Conservation (phyloP, 345 rosid genomes). For the Nasturtium officinale region DNA sequence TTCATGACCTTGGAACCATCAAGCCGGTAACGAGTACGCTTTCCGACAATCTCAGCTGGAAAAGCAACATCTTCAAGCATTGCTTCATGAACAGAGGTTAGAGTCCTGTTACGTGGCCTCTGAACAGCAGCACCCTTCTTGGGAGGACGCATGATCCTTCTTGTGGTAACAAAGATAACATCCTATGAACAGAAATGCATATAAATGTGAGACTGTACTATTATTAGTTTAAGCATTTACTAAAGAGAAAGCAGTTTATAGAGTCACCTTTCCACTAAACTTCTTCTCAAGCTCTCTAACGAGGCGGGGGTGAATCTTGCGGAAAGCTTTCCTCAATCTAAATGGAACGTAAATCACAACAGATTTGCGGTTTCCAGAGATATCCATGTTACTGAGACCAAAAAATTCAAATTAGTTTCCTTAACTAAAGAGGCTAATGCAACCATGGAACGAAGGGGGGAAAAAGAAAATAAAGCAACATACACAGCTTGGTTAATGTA, state of each 20-base stretch:
- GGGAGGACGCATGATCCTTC: conserved; percentile 86
- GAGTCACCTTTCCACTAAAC: conserved; percentile 84
- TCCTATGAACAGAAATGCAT: conserved; percentile 49
- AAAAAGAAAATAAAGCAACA: conserved; percentile 39
- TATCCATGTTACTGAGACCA: conserved; percentile 65
- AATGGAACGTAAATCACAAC: conserved; percentile 81
- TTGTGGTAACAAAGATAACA: conserved; percentile 70
- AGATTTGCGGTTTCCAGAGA: conserved; percentile 83
- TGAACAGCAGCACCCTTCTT: conserved; percentile 94
- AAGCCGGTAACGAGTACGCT: conserved; percentile 67
- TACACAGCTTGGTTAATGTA: conserved; percentile 78
- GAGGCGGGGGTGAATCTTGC: conserved; percentile 82
- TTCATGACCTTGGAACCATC: conserved; percentile 85
- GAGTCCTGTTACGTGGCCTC: conserved; percentile 79
- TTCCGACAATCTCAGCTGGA: conserved; percentile 95
- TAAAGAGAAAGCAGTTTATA: neutral
- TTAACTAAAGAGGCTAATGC: neutral
- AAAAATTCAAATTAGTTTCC: neutral
- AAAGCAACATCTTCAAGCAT: conserved; percentile 79
- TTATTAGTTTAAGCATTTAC: neutral
- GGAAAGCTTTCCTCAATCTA: conserved; percentile 84
- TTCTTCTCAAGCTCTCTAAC: conserved; percentile 94
- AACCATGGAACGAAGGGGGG: neutral
- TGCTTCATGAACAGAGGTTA: conserved; percentile 80
- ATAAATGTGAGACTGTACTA: neutral